phyloP scores from a whole-genome alignment of 257 asterid genomes.

The Sherardia arvensis region DNA sequence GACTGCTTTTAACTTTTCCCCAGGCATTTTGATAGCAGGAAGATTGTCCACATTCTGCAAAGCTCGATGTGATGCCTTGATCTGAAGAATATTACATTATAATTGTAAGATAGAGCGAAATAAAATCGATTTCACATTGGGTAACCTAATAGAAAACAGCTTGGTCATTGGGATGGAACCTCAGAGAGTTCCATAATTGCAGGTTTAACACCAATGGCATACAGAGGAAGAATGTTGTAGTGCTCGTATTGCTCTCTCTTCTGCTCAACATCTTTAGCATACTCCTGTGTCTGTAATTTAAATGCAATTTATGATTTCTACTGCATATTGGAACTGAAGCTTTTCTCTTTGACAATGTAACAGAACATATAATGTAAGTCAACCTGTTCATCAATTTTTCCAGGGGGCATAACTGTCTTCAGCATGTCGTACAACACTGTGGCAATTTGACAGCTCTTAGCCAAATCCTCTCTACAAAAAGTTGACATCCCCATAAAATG shows the following conservation, averaged over 20 bases:
- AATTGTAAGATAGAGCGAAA: constrained; percentile 10
- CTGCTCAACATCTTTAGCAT: constrained; percentile 85
- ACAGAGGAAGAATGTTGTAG: constrained; percentile 89
- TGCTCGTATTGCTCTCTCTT: constrained; percentile 73
- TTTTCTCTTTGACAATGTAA: not conserved
- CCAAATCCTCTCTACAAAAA: constrained; percentile 78
- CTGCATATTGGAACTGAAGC: not conserved
- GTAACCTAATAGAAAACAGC: constrained; percentile 6
- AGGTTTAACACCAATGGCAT: constrained; percentile 80
- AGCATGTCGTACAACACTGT: constrained; percentile 77
- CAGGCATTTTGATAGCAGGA: constrained; percentile 51
- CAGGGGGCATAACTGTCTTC: constrained; percentile 51
- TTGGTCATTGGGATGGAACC: constrained; percentile 36
- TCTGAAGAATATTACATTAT: constrained; percentile 28
- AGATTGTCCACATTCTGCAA: constrained; percentile 58
- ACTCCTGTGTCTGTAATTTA: constrained; percentile 42
- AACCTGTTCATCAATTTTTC: constrained; percentile 66
- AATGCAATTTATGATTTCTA: constrained; percentile 1
- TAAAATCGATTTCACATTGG: not conserved
- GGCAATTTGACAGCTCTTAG: constrained; percentile 84
- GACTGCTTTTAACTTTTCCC: constrained; percentile 41
- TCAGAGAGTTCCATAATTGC: constrained; percentile 94
- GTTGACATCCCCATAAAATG: not conserved
- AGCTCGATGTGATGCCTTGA: constrained; percentile 73
- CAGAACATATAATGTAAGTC: not conserved